Base-by-base conservation (phyloP, 352 stramenopile genomes). In the Globisporangium cystogenes region DNA sequence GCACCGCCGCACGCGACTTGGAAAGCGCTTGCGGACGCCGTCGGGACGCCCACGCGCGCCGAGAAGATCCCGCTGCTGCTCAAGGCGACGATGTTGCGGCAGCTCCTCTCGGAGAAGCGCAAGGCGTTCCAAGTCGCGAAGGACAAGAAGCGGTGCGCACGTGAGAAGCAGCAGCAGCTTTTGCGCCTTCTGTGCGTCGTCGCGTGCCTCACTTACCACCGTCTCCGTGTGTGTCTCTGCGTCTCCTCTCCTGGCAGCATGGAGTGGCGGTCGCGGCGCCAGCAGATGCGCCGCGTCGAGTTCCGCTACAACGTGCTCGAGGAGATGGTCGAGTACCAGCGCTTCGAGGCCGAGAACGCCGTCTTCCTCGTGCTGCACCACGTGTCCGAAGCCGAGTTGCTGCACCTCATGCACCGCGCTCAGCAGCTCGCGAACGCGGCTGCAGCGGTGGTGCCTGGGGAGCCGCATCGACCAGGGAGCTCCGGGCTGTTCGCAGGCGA, bases 291-390 rank as follows among this genome's bases (percentile, higher is more conserved):
- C 7, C 68, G 48, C n/a, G 55, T 74, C 15, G 78, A 79, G 31
- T 83, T 87, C 33, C 67, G 72, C 29, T 89, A 89, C 64, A 79
- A 89, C 35, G 76, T 88, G 14, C 51, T 87, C 26, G 76, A 87
- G 18, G 79, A 90, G 35, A 49, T 92, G 40, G 68, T 68, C 1
- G 72, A 71, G 8, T 86, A 74, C 33, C 76, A 89, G 49, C 71
- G 65, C 11, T 77, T 92, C 26, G 65, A 85, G 48, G 72, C 71
- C 29, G 70, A 84, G 48, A 74, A 86, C 52, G 61, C 74, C 1
- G 70, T 81, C 42, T 90, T 92, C 45, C 60, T 92, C 18, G 47
- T 92, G 43, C 64, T 92, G 3, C 68, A 80, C 27, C 75, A 64
- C 52, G 62, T 92, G 41, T 72, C 69, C 4, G 78, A 92, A 45